phyloP scores from a whole-genome alignment of 2,329 filamentous ascomycete species.

The Sporothrix curviconia region DNA sequence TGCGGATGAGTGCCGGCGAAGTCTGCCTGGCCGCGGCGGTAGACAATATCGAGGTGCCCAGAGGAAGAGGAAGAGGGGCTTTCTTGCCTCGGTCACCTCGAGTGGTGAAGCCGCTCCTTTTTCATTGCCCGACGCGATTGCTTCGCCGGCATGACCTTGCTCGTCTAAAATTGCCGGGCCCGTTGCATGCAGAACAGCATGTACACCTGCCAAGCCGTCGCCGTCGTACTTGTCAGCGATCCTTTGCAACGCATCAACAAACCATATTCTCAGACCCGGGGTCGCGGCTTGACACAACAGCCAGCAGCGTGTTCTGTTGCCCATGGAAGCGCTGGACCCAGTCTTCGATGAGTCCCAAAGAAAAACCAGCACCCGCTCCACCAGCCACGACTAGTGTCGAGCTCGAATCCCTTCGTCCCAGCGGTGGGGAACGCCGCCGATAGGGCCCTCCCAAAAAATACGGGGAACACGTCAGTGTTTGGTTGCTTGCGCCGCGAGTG shows the following conservation, averaged over 20 bases:
- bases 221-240: slow-evolving; percentile 20
- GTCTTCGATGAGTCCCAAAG: slow-evolving; percentile 42
- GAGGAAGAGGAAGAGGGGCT: too few relatives aligned
- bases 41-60: slow-evolving; percentile 15
- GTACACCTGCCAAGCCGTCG: not conserved
- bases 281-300: slow-evolving; percentile 28
- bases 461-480: slow-evolving; percentile 30
- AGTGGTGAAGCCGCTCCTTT: not conserved
- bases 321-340: slow-evolving; percentile 17
- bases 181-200: not conserved
- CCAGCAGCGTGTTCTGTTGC: slow-evolving; percentile 12
- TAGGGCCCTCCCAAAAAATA: slow-evolving; percentile 54
- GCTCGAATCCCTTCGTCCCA: slow-evolving; percentile 35
- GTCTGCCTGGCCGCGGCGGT: slow-evolving; percentile 12
- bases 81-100: not conserved
- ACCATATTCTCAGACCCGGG: slow-evolving; percentile 25
- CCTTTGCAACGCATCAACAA: slow-evolving; percentile 22
- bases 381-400: slow-evolving; percentile 44
- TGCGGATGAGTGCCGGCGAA: not conserved
- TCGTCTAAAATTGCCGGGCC: too few relatives aligned
- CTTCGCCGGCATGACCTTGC: not conserved
- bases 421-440: slow-evolving; percentile 42
- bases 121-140: not conserved
- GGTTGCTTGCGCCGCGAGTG: slow-evolving; percentile 32
- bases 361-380: slow-evolving; percentile 50